Base-by-base conservation (phyloP, 2,329 filamentous ascomycete genomes). In the Macroventuria anomochaeta region DNA sequence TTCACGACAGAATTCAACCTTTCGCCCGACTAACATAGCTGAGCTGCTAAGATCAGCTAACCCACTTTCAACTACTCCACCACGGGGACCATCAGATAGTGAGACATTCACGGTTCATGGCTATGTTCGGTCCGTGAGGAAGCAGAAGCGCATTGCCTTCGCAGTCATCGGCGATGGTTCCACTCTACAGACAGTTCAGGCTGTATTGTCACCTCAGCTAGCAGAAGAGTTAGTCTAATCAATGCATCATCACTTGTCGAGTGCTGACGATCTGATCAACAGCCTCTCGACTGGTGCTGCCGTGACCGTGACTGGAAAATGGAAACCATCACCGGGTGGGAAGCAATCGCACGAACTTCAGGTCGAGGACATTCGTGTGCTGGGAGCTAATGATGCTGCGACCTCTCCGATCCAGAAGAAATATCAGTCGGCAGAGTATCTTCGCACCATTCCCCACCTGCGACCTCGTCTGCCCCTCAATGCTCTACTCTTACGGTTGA, bases 401-500 rank as follows among this genome's bases (percentile, higher is more conserved):
- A 90, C 88, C 58, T 96, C 91, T 71, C 95, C 95, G 3, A 85
- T 99, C 20, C 95, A 99, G 76, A 96, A 96, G 76, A 97, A 97
- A 77, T 96, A 95, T 65, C 93, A 97, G 65, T 91, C 88, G 5
- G 81, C 89, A 43, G 93, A 97, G 71, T 97, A 89, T 73, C 84
- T 99, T 57, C 89, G 95, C 53, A 89, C 89, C 11, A 83, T 96
- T 46, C 91, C 93, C 42, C 95, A 99, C 76, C 82, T 99, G 54
- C 89, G 95, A 53, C 79, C 89, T 59, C 89, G 93, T 65, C 87
- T 91, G 15, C 90, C 91, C 0, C 83, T 91, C 70, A 93, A 96
- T 75, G 85, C 91, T 21, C 82, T 91, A 34, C 79, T 97, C 55
- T 80, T 96, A 40, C 88, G 91, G 39, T 83, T 97, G 56, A 86